These are phyloP conservation scores for Colletotrichum higginsianum DNA, from an alignment of 2,329 filamentous ascomycete genomes.

Conservation along the genomic window DNA sequence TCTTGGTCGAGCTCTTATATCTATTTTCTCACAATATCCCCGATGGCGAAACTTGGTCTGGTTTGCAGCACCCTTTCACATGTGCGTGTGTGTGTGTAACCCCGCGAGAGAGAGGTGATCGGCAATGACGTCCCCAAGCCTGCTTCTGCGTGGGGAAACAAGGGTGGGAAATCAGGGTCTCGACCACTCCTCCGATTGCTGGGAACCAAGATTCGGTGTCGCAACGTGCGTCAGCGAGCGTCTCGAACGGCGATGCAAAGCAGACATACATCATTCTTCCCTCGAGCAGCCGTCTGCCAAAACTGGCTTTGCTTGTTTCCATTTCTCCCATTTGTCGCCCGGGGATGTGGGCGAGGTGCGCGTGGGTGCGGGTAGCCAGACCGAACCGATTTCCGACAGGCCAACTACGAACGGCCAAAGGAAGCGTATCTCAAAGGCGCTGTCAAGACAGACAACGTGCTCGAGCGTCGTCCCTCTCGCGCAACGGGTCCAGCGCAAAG, in stretches of 20 bases:
- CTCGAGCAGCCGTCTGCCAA: not conserved
- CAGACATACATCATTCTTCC: constrained; percentile 10
- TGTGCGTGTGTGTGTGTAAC: not conserved
- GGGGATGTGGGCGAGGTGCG: not conserved
- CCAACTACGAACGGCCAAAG: not conserved
- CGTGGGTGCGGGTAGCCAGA: not conserved
- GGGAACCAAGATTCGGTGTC: constrained; percentile 10
- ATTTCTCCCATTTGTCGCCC: not conserved
- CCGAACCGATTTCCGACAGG: not conserved
- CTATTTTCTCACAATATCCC: not conserved
- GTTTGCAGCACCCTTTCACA: not conserved
- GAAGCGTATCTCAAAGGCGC: not conserved
- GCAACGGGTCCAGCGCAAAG: not conserved
- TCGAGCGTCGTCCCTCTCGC: not conserved
- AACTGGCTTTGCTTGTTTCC: not conserved
- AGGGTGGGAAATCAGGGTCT: constrained; percentile 36
- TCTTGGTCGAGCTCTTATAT: constrained; percentile 25
- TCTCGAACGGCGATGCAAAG: not conserved
- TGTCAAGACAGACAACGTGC: not conserved
- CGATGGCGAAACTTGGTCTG: constrained; percentile 23
- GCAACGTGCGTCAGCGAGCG: constrained; percentile 28
- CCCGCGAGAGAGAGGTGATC: constrained; percentile 22
- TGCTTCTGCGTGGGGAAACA: constrained; percentile 21
- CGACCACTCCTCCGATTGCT: not conserved
- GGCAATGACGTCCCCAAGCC: constrained; percentile 36